phyloP scores from a whole-genome alignment of 495 filamentous ascomycete species.

The Neurospora tetraspora region DNA sequence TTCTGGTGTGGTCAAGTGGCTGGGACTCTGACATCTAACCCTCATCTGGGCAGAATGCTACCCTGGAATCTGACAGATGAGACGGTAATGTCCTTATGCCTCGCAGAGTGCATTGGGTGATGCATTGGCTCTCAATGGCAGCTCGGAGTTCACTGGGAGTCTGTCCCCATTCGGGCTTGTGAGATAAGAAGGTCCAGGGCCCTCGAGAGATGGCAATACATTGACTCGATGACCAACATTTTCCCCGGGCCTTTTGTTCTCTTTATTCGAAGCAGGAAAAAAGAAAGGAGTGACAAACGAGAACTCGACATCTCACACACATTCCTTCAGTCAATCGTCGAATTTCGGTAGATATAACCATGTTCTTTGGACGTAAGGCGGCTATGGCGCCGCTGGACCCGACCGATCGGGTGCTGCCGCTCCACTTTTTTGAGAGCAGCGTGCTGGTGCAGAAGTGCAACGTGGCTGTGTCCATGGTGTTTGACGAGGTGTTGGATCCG shows the following conservation, averaged over 20 bases:
- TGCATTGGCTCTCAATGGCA: background rate
- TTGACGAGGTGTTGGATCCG: constrained; percentile 40
- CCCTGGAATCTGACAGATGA: too few species aligned
- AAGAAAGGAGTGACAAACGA: background rate
- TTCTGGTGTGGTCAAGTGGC: too few species aligned
- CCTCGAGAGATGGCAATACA: background rate
- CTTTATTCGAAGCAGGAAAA: background rate
- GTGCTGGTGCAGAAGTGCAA: constrained; percentile 23
- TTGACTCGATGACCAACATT: background rate
- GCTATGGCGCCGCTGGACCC: constrained; percentile 6
- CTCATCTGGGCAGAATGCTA: too few species aligned
- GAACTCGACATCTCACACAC: background rate
- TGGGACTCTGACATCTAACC: too few species aligned
- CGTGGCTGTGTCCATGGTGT: constrained; percentile 29
- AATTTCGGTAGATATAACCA: constrained; percentile 5
- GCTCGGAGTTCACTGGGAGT: background rate
- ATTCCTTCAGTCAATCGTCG: background rate
- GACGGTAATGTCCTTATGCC: background rate
- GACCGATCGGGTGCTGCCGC: constrained; percentile 29
- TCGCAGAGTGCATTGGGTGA: background rate
- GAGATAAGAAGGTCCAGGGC: background rate
- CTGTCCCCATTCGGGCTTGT: background rate
- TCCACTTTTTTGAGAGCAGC: constrained; percentile 32
- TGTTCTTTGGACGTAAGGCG: constrained; percentile 9
- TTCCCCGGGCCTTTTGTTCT: background rate